Conservation (phyloP, 139 green algal genomes). For the Diplosphaera chodatii region DNA sequence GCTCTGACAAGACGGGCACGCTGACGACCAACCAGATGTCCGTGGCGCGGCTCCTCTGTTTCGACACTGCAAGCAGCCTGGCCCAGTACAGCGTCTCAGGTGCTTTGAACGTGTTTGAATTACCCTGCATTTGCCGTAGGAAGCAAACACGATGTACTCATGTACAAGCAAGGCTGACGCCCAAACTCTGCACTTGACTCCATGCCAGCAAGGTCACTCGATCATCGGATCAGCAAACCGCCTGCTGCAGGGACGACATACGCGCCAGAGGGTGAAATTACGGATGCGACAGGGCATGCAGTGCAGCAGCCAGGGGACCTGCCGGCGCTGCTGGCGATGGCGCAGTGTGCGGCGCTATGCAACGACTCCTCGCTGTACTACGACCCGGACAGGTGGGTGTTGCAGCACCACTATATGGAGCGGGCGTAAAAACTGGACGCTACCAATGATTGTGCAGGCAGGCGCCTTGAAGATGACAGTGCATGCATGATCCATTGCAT, state of each 20-base stretch:
- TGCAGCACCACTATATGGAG: too few species aligned
- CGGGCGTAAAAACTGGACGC: too few species aligned
- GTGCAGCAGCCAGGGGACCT: constrained; percentile 51
- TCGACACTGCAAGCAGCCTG: constrained; percentile 8
- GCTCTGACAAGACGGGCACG: constrained; percentile 93
- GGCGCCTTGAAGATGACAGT: too few species aligned
- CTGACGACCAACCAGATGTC: constrained; percentile 90
- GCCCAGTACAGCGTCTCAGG: constrained; percentile 46
- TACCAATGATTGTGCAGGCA: too few species aligned
- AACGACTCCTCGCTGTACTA: constrained; percentile 78
- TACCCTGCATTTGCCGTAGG: too few species aligned
- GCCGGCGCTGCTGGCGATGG: constrained; percentile 45
- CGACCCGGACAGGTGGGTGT: neutral
- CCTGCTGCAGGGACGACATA: constrained; percentile 75
- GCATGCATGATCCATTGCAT: too few species aligned
- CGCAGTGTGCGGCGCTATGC: constrained; percentile 61
- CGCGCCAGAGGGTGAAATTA: constrained; percentile 59
- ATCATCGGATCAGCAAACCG: too few species aligned
- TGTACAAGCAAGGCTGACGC: too few species aligned
- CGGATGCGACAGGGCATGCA: constrained; percentile 31
- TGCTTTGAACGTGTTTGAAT: too few species aligned
- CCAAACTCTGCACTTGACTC: too few species aligned
- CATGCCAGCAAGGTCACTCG: too few species aligned
- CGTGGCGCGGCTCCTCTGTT: constrained; percentile 43
- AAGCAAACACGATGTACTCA: too few species aligned